phyloP scores from a whole-genome alignment of 73 alveolate genomes.

The Paramecium biaurelia region DNA sequence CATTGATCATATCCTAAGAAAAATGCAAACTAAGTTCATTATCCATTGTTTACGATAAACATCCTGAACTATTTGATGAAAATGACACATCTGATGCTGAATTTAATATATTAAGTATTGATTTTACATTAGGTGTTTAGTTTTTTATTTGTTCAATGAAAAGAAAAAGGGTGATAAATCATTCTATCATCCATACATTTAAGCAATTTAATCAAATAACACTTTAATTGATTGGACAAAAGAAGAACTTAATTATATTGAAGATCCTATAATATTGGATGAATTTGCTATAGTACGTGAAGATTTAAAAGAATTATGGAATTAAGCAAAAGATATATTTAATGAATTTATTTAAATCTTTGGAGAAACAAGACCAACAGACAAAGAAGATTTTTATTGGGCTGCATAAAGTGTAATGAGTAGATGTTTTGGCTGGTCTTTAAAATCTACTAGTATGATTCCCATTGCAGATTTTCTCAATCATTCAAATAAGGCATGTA shows the following conservation, averaged over 20 bases:
- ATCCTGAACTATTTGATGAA: constrained; percentile 37
- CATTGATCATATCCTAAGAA: constrained; percentile 10
- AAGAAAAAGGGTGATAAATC: constrained; percentile 26
- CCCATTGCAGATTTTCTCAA: constrained; percentile 41
- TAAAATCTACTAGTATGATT: constrained; percentile 38
- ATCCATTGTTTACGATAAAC: neutral
- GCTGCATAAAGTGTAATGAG: constrained; percentile 55
- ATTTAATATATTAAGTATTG: constrained; percentile 36
- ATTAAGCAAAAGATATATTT: neutral
- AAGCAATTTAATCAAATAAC: constrained; percentile 10
- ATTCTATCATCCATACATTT: constrained; percentile 25
- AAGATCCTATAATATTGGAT: neutral
- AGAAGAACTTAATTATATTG: neutral
- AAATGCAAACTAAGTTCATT: neutral
- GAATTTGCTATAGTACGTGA: neutral
- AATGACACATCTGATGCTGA: constrained; percentile 42
- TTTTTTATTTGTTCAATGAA: neutral
- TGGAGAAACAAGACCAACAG: neutral
- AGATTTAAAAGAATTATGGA: constrained; percentile 1
- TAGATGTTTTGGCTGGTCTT: constrained; percentile 54
- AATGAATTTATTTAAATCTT: neutral
- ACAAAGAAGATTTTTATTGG: constrained; percentile 46
- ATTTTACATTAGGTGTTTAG: neutral
- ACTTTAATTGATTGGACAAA: constrained; percentile 22
- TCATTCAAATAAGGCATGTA: constrained; percentile 32